Conservation (phyloP, 176 grass and related monocot genomes). For the Bonia amplexicaulis region DNA sequence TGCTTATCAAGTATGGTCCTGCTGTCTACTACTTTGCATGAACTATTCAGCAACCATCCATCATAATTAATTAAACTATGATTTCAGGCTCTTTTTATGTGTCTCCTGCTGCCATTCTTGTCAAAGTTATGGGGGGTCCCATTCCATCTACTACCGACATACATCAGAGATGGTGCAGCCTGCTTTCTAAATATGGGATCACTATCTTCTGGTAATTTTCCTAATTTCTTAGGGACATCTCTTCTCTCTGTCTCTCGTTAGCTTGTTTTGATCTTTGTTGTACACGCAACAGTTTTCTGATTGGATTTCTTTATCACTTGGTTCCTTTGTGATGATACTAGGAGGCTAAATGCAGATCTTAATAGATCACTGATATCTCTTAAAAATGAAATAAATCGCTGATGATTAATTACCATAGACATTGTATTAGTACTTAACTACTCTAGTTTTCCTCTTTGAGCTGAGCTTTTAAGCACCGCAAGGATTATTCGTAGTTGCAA, state of each 20-base stretch:
- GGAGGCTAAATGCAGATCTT: neutral
- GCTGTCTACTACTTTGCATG: conserved; percentile 2
- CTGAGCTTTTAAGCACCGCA: neutral
- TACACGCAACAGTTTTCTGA: neutral
- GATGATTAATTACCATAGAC: neutral
- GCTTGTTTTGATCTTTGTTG: neutral
- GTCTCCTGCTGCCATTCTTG: conserved; percentile 79
- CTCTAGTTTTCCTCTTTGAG: neutral
- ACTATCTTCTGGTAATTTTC: conserved; percentile 62
- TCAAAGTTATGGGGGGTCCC: conserved; percentile 97
- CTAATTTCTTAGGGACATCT: neutral
- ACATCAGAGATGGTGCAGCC: conserved; percentile 84
- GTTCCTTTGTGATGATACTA: neutral
- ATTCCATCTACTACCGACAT: conserved; percentile 70
- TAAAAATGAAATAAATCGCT: neutral
- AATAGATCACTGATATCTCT: neutral
- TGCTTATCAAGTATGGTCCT: conserved; percentile 69
- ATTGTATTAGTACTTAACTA: neutral
- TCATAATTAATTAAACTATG: conserved; percentile 19
- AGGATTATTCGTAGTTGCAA: neutral
- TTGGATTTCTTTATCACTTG: neutral
- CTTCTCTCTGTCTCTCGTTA: neutral
- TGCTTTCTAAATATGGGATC: conserved; percentile 94
- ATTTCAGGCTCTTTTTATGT: conserved; percentile 91
- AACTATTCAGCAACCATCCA: neutral